Conservation (phyloP, 2,329 filamentous ascomycete genomes). For the Parasarocladium wereldwijsianum region DNA sequence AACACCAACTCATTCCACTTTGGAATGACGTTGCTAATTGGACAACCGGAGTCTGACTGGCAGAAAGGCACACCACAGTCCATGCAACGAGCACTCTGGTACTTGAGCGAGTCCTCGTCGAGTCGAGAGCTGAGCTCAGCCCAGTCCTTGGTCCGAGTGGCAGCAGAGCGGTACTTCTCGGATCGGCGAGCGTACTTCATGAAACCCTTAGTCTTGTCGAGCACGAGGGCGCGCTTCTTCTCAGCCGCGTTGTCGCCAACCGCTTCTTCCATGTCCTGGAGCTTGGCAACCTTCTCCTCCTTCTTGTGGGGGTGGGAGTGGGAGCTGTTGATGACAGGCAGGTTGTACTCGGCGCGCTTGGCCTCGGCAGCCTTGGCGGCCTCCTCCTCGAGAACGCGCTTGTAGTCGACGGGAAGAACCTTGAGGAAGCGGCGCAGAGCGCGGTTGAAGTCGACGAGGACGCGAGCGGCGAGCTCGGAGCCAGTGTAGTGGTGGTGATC, state of each 20-base stretch:
- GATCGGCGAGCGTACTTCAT: slow-evolving; percentile 91
- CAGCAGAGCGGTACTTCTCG: slow-evolving; percentile 81
- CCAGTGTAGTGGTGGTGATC: slow-evolving; percentile 97
- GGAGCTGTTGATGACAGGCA: slow-evolving; percentile 60
- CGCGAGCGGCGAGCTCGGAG: slow-evolving; percentile 82
- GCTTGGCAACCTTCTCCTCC: slow-evolving; percentile 56
- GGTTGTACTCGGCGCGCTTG: slow-evolving; percentile 69
- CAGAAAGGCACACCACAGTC: slow-evolving; percentile 98
- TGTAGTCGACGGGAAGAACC: slow-evolving; percentile 89
- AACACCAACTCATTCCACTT: slow-evolving; percentile 86
- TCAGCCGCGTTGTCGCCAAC: slow-evolving; percentile 71
- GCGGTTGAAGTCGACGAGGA: slow-evolving; percentile 88
- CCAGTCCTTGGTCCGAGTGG: slow-evolving; percentile 84
- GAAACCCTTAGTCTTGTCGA: slow-evolving; percentile 97
- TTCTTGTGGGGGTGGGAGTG: slow-evolving; percentile 37
- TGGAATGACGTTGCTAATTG: slow-evolving; percentile 93
- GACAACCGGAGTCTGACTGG: slow-evolving; percentile 89
- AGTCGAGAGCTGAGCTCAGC: slow-evolving; percentile 77
- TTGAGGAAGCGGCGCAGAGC: slow-evolving; percentile 85
- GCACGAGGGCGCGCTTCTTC: slow-evolving; percentile 78
- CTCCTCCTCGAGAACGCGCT: slow-evolving; percentile 78
- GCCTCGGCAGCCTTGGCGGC: slow-evolving; percentile 72
- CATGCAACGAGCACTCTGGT: slow-evolving; percentile 94
- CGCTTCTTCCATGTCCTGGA: slow-evolving; percentile 82
- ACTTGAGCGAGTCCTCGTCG: slow-evolving; percentile 90